Percentiles rank a stretch among this genome's conserved stretches.
Conservation (phyloP, 192 early-diverging fungal genomes). For the Funneliformis mosseae region DNA sequence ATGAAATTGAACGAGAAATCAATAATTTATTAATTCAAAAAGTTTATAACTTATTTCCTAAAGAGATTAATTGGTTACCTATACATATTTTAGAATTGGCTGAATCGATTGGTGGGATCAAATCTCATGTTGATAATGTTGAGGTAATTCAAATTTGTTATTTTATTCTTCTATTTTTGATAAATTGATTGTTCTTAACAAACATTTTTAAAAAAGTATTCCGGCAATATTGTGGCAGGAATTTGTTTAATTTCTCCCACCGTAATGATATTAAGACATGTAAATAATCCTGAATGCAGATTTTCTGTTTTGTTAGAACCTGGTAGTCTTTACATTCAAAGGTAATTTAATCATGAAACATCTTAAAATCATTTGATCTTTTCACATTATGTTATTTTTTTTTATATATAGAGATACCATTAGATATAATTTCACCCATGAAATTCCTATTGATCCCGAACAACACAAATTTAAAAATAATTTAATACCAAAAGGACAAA, state of each 20-base stretch:
- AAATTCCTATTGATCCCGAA: slow-evolving; percentile 58
- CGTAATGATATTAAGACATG: slow-evolving; percentile 71
- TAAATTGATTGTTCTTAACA: neutral
- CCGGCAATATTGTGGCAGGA: slow-evolving; percentile 75
- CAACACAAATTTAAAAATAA: slow-evolving; percentile 58
- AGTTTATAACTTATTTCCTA: slow-evolving; percentile 60
- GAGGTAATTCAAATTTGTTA: slow-evolving; percentile 43
- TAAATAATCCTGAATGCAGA: slow-evolving; percentile 55
- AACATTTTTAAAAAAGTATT: slow-evolving; percentile 34
- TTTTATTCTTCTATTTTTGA: neutral
- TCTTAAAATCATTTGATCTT: neutral
- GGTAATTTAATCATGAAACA: slow-evolving; percentile 28
- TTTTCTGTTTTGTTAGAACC: slow-evolving; percentile 69
- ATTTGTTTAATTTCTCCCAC: slow-evolving; percentile 72
- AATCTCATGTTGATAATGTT: slow-evolving; percentile 81
- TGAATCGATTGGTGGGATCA: slow-evolving; percentile 63
- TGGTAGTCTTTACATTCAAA: slow-evolving; percentile 75
- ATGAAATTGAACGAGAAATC: slow-evolving; percentile 44
- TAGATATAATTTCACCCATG: slow-evolving; percentile 82
- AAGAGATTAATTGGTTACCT: slow-evolving; percentile 63
- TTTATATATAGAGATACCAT: slow-evolving; percentile 49
- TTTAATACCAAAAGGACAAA: slow-evolving; percentile 54
- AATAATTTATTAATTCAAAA: slow-evolving; percentile 51
- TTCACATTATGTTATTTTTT: neutral
- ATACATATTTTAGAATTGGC: slow-evolving; percentile 81